phyloP scores from a whole-genome alignment of 352 stramenopile species.

The Pythium periplocum region DNA sequence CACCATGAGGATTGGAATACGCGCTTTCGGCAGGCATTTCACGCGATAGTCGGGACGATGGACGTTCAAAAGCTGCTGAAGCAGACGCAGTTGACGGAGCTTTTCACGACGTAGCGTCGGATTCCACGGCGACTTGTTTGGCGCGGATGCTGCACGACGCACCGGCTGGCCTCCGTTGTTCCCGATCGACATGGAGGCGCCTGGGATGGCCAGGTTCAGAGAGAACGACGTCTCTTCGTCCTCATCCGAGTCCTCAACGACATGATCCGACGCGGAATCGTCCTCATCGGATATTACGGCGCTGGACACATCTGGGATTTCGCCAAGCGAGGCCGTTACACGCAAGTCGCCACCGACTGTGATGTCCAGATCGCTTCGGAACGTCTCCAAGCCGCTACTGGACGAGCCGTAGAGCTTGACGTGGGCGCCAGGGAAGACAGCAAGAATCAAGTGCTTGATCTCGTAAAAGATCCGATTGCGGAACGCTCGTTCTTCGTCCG shows the following conservation, averaged over 20 bases:
- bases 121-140: conserved; percentile 67
- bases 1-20: conserved; percentile 73
- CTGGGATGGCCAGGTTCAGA: conserved; percentile 42
- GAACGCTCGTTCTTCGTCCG: conserved; percentile 30
- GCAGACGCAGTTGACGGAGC: conserved; percentile 39
- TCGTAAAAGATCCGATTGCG: conserved; percentile 38
- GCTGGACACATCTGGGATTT: too few relatives aligned
- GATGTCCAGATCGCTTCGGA: conserved; percentile 71
- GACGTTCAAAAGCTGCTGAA: conserved; percentile 45
- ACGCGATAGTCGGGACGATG: conserved; percentile 50
- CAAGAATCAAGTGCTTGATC: conserved; percentile 32
- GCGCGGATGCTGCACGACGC: conserved; percentile 3
- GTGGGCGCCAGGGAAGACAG: conserved; percentile 31
- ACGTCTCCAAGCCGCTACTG: conserved; percentile 63
- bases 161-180: not conserved
- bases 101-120: conserved; percentile 52
- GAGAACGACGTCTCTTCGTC: conserved; percentile 51
- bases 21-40: conserved; percentile 66
- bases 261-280: conserved; percentile 1
- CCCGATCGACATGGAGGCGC: not conserved
- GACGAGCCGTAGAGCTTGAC: conserved; percentile 72
- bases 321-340: too few relatives aligned
- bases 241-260: conserved; percentile 9
- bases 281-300: conserved; percentile 1
- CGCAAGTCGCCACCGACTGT: conserved; percentile 28